These are phyloP conservation scores for Trametes sp. DNA, from an alignment of 1,284 basidiomycete species.

Conservation along the genomic window DNA sequence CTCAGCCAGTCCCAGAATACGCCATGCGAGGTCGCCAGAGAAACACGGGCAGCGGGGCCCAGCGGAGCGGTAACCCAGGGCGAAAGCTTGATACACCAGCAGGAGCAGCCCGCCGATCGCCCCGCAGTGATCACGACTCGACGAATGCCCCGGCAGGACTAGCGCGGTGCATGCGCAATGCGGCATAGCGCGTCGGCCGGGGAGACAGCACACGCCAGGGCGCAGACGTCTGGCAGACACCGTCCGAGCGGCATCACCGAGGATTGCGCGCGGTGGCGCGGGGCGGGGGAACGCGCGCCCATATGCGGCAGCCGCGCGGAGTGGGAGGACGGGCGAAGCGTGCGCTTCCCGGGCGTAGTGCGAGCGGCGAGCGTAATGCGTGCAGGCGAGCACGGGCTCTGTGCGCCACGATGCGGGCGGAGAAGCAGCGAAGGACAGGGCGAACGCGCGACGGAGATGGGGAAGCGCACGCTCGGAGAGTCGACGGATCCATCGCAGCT, in stretches of 20 bases:
- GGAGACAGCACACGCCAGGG: not conserved
- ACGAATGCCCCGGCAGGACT: not conserved
- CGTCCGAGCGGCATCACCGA: constrained; percentile 12
- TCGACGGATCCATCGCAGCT: constrained; percentile 15
- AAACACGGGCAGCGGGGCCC: constrained; percentile 13
- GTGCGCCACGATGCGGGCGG: constrained; percentile 6
- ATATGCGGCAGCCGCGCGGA: constrained; percentile 10
- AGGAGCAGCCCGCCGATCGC: constrained; percentile 5
- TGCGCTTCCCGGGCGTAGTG: constrained; percentile 14
- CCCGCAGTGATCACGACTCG: not conserved
- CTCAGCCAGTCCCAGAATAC: too few species aligned
- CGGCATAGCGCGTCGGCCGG: not conserved
- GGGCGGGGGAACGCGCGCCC: constrained; percentile 21
- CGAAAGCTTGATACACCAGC: constrained; percentile 15
- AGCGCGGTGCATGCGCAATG: constrained; percentile 9
- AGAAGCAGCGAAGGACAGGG: constrained; percentile 19
- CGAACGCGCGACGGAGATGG: constrained; percentile 18
- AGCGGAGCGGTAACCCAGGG: constrained; percentile 13
- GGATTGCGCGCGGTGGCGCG: constrained; percentile 19
- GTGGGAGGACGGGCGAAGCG: constrained; percentile 2
- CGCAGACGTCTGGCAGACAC: not conserved
- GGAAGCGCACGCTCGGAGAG: constrained; percentile 20
- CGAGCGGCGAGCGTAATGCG: constrained; percentile 9
- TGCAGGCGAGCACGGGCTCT: constrained; percentile 6
- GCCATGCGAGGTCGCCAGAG: not conserved